These are phyloP conservation scores for Oldenlandia corymbosa DNA, from an alignment of 257 asterid genomes.

Conservation along the genomic window DNA sequence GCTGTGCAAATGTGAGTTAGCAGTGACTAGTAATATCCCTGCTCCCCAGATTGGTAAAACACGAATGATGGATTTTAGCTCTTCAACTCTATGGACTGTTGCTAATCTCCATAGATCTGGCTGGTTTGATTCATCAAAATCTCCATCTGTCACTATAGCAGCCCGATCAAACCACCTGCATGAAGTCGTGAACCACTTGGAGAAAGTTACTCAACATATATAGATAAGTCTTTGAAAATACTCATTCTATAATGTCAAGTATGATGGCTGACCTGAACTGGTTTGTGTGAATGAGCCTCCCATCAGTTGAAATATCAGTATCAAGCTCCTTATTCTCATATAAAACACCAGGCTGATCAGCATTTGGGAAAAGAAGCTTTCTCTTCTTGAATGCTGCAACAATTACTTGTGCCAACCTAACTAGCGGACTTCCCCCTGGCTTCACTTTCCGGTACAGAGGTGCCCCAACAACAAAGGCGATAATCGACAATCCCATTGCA, in stretches of 20 bases:
- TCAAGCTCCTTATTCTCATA: conserved; percentile 61
- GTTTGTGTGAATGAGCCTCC: conserved; percentile 63
- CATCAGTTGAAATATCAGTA: conserved; percentile 47
- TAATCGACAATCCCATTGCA: conserved; percentile 54
- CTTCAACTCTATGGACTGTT: conserved; percentile 79
- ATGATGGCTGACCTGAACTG: conserved; percentile 62
- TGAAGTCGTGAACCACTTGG: background rate
- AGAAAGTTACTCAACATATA: background rate
- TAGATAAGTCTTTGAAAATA: background rate
- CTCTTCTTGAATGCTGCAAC: conserved; percentile 65
- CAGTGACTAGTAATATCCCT: conserved; percentile 53
- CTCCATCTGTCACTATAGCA: conserved; percentile 41
- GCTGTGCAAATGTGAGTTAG: conserved; percentile 51
- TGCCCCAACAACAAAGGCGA: conserved; percentile 46
- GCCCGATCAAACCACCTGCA: conserved; percentile 79
- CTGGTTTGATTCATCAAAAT: conserved; percentile 24
- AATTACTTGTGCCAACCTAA: conserved; percentile 56
- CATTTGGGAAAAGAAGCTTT: conserved; percentile 23
- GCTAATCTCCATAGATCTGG: conserved; percentile 72
- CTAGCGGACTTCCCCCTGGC: conserved; percentile 79
- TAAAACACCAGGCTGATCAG: conserved; percentile 31
- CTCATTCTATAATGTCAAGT: background rate
- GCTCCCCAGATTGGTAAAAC: conserved; percentile 79
- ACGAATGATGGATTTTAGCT: conserved; percentile 56
- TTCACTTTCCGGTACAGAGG: conserved; percentile 52